Conservation (phyloP, 2,329 filamentous ascomycete species). For the Neoascochyta sp. region DNA sequence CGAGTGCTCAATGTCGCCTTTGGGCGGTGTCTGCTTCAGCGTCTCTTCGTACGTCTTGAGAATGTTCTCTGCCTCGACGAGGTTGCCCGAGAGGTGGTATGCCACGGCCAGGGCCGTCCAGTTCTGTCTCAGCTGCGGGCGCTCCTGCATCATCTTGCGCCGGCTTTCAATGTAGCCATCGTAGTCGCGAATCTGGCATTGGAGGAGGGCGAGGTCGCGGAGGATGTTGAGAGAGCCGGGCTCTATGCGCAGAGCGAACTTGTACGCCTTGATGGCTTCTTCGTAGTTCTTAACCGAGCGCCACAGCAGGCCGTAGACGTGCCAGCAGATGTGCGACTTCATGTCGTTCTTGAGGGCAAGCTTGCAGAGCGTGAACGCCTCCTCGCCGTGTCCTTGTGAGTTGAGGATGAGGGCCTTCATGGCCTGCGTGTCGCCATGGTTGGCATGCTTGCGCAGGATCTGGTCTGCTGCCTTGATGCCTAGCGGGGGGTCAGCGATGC, state of each 20-base stretch:
- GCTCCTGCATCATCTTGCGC: conserved; percentile 78
- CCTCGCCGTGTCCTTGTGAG: conserved; percentile 83
- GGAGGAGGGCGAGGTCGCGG: conserved; percentile 85
- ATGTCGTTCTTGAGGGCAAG: conserved; percentile 91
- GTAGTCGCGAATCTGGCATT: conserved; percentile 96
- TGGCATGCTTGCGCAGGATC: conserved; percentile 89
- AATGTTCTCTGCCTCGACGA: conserved; percentile 83
- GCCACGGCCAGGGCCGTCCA: conserved; percentile 98
- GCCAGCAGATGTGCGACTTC: conserved; percentile 99
- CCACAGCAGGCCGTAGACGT: conserved; percentile 94
- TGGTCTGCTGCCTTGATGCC: conserved; percentile 94
- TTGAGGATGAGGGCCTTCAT: conserved; percentile 99
- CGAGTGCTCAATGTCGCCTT: conserved; percentile 83
- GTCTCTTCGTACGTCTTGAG: conserved; percentile 91
- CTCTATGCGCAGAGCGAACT: conserved; percentile 87
- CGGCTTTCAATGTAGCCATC: conserved; percentile 88
- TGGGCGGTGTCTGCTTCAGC: conserved; percentile 72
- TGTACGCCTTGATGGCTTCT: conserved; percentile 98
- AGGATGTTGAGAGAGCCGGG: conserved; percentile 94
- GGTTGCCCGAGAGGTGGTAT: conserved; percentile 82
- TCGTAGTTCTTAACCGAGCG: conserved; percentile 95
- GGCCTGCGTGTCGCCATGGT: conserved; percentile 95
- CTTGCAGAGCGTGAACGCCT: conserved; percentile 91
- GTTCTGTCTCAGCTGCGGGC: conserved; percentile 79
- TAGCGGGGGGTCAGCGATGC: conserved; percentile 35